Base-by-base conservation (phyloP, 495 filamentous ascomycete species). In the Articulospora tetracladia region DNA sequence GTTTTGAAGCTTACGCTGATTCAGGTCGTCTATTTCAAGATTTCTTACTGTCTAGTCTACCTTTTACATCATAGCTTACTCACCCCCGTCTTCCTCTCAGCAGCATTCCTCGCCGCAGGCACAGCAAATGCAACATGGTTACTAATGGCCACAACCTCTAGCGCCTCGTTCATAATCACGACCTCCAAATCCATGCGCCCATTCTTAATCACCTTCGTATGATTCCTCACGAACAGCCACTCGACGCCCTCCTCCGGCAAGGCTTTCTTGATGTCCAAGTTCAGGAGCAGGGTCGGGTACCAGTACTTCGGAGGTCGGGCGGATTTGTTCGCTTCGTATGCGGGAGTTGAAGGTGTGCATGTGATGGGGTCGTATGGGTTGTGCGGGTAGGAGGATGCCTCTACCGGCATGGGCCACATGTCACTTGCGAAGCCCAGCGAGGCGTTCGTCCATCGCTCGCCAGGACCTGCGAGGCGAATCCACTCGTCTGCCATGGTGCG, bases 271-370 rank as follows among this genome's bases (percentile, higher is more conserved):
- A 87, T 71, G 61, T 91, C 87, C 25, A 91, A 60, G 61, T 84
- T 85, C 70, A 91, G 70, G 22, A 87, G 76, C 17, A 94, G 72
- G 2, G 90, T 95, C 0, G 89, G 90, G 73, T 92, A 93, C 91
- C 91, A 93, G 65, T 79, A 80, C 28, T 55, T 53, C 71, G 72
- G 10, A 39, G 60, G 26, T 36, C 62, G 51, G 34, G 63, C 23
- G 25, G 53, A 51, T 22, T 63, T 66, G 23, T 57, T 28, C 52
- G 65, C 66, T 22, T 60, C 57, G 22, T 13, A 64, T 50, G 47
- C 53, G 3, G 26, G 22, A 11, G 28, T 4, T 36, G 32, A 23
- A 1, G 41, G 10, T 17, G 17, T 15, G 13, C 30, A 30, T 2
- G 24, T 19, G 12, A 4, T 65, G 56, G 26, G 61, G 41, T 52